Evolutionary conservation across 345 rosid species (phyloP).

Genomic region (Citrus australasica): DNA sequence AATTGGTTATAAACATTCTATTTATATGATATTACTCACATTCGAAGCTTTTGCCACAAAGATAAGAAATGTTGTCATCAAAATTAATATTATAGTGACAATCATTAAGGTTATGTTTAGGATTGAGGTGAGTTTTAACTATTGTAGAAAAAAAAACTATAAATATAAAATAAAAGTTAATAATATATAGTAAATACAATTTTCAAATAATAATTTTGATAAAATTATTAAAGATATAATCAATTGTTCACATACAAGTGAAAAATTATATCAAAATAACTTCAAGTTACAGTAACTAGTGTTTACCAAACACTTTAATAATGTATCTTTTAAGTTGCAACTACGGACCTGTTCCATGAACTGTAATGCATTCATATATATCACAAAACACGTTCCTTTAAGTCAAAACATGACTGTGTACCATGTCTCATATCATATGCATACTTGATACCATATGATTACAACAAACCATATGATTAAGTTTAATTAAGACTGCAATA

Average conservation of each 20-base stretch:
- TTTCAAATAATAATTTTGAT: too few species aligned
- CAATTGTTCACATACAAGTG: too few species aligned
- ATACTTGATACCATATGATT: background rate
- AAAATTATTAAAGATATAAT: too few species aligned
- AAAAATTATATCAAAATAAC: too few species aligned
- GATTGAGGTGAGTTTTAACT: too few species aligned
- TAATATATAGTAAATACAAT: too few species aligned
- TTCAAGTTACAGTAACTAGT: too few species aligned
- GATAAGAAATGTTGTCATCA: too few species aligned
- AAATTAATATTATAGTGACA: background rate
- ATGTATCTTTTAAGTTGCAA: accelerated
- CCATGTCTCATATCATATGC: background rate
- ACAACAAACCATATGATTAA: background rate
- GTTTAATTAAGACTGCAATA: background rate
- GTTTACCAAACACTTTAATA: too few species aligned
- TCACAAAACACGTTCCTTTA: background rate
- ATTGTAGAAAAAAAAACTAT: too few species aligned
- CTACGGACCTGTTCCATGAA: background rate
- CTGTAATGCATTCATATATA: background rate
- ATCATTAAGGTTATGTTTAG: accelerated
- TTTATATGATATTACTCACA: background rate
- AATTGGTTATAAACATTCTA: background rate
- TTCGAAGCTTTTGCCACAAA: background rate
- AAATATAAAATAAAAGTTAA: too few species aligned
- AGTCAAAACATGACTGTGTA: background rate